Evolutionary conservation across 768 basidiomycete genomes (phyloP), one percentile per base, ranked within the genome.

Genomic region (Tylopilus intermedius): DNA sequence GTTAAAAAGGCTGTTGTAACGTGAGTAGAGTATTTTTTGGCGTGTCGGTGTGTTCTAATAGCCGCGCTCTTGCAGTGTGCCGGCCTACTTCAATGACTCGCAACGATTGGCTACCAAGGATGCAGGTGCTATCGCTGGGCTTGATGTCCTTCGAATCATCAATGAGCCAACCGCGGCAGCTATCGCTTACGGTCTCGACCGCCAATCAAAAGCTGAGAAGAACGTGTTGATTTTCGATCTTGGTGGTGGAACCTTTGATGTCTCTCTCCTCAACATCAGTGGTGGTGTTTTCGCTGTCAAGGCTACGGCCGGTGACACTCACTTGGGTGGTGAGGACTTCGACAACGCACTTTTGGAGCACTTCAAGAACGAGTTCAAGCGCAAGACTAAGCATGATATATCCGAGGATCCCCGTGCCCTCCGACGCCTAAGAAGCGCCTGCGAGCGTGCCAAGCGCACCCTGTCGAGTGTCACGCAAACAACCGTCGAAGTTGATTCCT

Each of bases 331-430:
- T 77, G 96, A 99, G 77, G 96, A 98, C 73, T 99, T 99, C 68
- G 96, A 99, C 76, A 99, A 99, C 76, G 83, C 91, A 69, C 85
- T 99, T 60, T 76, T 98, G 58, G 93, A 99, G 49, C 90, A 94
- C 82, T 98, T 99, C 89, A 95, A 95, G 83, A 89, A 88, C 72
- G 96, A 99, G 78, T 99, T 99, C 86, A 91, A 95, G 83, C 81
- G 82, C 65, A 98, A 98, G 81, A 84, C 87, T 67, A 95, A 97
- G 78, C 84, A 86, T 68, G 96, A 99, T 72, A 94, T 99, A 72
- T 92, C 92, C 38, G 91, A 90, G 45, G 95, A 99, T 76, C 79
- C 96, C 56, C 93, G 96, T 78, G 96, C 96, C 57, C 83, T 97
- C 62, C 83, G 96, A 60, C 92, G 96, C 71, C 80, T 99, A 67